Evolutionary conservation across 768 basidiomycete genomes (phyloP).

Genomic region (Mycena albidolilacea): DNA sequence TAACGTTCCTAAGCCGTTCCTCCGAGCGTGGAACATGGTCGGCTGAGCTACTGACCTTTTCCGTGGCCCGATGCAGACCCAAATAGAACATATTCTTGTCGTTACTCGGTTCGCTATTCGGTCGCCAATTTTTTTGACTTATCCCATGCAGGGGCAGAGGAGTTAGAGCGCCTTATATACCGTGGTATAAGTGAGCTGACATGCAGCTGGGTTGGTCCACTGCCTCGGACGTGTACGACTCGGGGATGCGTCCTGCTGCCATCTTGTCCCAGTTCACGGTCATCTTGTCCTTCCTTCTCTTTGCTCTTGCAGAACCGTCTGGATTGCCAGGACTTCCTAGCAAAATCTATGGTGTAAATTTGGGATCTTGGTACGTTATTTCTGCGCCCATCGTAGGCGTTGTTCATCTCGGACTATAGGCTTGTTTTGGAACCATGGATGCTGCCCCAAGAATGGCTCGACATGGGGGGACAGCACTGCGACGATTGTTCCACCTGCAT

Average conservation of each 20-base stretch:
- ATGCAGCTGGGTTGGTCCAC: not conserved
- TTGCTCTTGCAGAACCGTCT: not conserved
- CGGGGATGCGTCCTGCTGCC: constrained; percentile 14
- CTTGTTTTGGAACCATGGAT: constrained; percentile 88
- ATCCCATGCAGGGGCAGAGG: not conserved
- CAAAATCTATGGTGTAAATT: constrained; percentile 81
- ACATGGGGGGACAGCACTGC: constrained; percentile 81
- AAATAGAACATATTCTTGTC: constrained; percentile 3
- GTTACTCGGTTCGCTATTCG: not conserved
- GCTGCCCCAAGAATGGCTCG: constrained; percentile 79
- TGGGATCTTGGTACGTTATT: constrained; percentile 71
- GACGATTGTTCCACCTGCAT: constrained; percentile 75
- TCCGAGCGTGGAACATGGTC: constrained; percentile 33
- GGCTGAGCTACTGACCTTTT: constrained; percentile 27
- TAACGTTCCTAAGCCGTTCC: not conserved
- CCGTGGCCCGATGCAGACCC: not conserved
- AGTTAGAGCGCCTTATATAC: constrained; percentile 12
- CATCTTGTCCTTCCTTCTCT: constrained; percentile 14
- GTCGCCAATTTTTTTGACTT: not conserved
- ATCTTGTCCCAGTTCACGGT: not conserved
- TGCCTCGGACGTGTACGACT: not conserved
- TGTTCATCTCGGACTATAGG: constrained; percentile 54
- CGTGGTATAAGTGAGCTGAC: constrained; percentile 12
- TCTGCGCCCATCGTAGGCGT: constrained; percentile 12
- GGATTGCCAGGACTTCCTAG: constrained; percentile 43